These are phyloP conservation scores for Micromonas commoda DNA, from an alignment of 139 green algal genomes.

Conservation along the genomic window DNA sequence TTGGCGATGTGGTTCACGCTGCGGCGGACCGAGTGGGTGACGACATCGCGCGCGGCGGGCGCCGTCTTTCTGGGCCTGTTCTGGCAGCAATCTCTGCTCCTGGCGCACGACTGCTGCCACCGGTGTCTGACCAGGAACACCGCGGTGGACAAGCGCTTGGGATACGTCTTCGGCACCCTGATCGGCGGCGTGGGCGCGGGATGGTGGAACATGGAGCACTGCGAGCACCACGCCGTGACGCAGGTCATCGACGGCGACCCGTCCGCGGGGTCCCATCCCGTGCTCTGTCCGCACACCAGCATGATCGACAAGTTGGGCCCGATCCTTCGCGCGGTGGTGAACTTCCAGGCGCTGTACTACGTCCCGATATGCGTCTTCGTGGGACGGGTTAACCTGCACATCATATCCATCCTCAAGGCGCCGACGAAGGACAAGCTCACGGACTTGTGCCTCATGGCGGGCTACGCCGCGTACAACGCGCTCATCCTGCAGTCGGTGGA, in stretches of 20 bases:
- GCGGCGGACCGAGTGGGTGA: constrained; percentile 1
- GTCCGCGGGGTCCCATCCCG: neutral
- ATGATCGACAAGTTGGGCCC: neutral
- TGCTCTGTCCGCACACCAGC: neutral
- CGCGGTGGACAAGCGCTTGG: constrained; percentile 45
- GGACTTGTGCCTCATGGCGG: neutral
- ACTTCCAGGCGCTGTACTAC: neutral
- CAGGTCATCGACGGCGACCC: constrained; percentile 51
- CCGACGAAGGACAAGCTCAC: neutral
- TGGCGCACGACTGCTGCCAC: constrained; percentile 69
- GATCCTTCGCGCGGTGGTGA: neutral
- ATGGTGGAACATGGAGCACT: constrained; percentile 77
- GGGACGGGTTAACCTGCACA: neutral
- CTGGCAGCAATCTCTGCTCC: constrained; percentile 64
- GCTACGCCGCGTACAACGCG: neutral
- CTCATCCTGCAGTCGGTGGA: neutral
- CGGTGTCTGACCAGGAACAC: constrained; percentile 54
- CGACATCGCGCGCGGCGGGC: constrained; percentile 19
- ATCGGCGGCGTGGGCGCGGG: constrained; percentile 48
- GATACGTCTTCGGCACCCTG: constrained; percentile 50
- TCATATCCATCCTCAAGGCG: neutral
- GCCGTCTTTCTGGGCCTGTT: constrained; percentile 52
- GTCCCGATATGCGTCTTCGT: neutral
- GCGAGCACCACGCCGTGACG: constrained; percentile 59
- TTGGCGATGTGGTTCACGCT: constrained; percentile 31